Conservation (phyloP, 2,329 filamentous ascomycete species). For the Phoma herbarum region DNA sequence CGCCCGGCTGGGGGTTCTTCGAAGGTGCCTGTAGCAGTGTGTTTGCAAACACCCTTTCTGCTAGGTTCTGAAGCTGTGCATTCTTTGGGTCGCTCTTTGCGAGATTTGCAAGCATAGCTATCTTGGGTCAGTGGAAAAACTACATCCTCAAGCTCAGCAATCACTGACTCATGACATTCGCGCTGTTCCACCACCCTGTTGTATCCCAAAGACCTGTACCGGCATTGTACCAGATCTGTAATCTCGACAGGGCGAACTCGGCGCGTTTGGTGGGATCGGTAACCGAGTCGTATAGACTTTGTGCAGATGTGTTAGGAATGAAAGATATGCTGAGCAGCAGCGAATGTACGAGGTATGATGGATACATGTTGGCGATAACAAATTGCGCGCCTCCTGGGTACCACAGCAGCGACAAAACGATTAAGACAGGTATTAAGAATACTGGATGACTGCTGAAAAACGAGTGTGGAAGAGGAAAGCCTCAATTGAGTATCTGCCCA, state of each 20-base stretch:
- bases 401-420: not conserved
- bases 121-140: not conserved
- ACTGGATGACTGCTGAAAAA: not conserved
- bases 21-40: slow-evolving; percentile 50
- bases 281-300: slow-evolving; percentile 26
- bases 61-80: slow-evolving; percentile 47
- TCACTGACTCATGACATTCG: slow-evolving; percentile 65
- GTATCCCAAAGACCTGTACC: slow-evolving; percentile 70
- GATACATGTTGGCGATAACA: slow-evolving; percentile 27
- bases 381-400: not conserved
- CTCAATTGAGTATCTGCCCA: slow-evolving; percentile 3
- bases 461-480: slow-evolving; percentile 5
- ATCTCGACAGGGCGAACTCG: slow-evolving; percentile 50
- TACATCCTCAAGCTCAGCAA: not conserved
- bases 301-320: slow-evolving; percentile 33
- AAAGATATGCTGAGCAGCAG: slow-evolving; percentile 25
- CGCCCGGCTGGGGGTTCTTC: slow-evolving; percentile 42
- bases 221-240: slow-evolving; percentile 70
- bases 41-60: slow-evolving; percentile 55
- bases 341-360: slow-evolving; percentile 22
- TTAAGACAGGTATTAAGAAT: not conserved
- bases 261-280: slow-evolving; percentile 38
- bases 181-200: slow-evolving; percentile 78
- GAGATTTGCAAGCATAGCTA: slow-evolving; percentile 64
- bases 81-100: slow-evolving; percentile 43